Evolutionary conservation across 108 stramenopile species (phyloP), one percentile per base, ranked within the genome.

Genomic region (Nannochloropsis gaditana): DNA sequence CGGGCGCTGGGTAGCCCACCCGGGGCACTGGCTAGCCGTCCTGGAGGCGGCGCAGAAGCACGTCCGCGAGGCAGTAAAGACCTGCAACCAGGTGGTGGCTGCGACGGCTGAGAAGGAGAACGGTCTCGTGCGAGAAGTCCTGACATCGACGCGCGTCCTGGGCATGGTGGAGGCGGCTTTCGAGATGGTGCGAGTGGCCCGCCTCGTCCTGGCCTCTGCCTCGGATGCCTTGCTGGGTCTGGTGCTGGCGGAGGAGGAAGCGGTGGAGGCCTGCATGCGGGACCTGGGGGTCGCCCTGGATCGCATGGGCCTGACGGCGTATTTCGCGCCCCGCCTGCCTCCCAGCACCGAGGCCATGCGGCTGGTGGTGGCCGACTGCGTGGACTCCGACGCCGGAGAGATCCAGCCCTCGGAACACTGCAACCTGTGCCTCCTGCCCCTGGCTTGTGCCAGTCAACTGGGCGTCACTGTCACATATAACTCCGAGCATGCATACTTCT

Each of bases 401-500:
- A 73, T 73, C 8, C 19, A 73, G 19, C 8, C 59, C n/a, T n/a
- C 19, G 59, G 19, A 73, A n/a, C 5, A n/a, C 4, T 73, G 59
- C 59, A n/a, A 15, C n/a, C n/a, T 73, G 59, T 73, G 19, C 6
- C n/a, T 73, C 19, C 19, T 73, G 19, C 59, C 59, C n/a, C 59
- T 73, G 19, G n/a, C 59, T 73, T 73, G 59, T 73, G 15, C 59
- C 5, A 15, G 8, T 6, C 59, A 73, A 3, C 59, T 73, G 15
- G 59, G 59, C 2, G n/a, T 73, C 19, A n/a, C 59, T 15, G 59
- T 73, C 59, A 73, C 59, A n/a, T 73, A 73, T 73, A n/a, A n/a
- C 59, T 73, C 59, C 19, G 59, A n/a, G 59, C 59, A 73, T 73
- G 59, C 59, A n/a, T 73, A 73, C n/a, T 73, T 73, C n/a, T 73